Conservation (phyloP, 2,329 filamentous ascomycete species). For the Colletotrichum sp. region DNA sequence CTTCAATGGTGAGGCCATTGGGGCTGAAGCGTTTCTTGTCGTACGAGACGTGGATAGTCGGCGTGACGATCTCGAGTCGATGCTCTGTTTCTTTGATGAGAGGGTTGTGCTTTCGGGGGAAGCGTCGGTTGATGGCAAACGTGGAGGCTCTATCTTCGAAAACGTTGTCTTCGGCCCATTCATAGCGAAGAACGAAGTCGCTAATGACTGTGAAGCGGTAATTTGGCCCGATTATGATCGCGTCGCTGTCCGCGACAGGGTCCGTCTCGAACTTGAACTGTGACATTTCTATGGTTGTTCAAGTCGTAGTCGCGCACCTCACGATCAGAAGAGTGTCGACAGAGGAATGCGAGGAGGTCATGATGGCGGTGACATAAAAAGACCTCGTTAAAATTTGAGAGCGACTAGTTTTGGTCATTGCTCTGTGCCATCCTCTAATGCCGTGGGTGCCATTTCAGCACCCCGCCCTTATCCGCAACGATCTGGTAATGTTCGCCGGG, state of each 20-base stretch:
- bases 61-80: background rate
- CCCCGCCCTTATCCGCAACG: background rate
- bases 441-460: background rate
- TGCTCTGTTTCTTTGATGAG: background rate
- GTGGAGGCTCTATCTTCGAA: background rate
- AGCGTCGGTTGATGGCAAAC: background rate
- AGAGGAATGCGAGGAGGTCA: rapidly evolving
- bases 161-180: background rate
- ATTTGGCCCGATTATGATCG: background rate
- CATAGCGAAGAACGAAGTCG: background rate
- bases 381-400: background rate
- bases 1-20: background rate
- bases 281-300: background rate
- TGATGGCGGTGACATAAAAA: background rate
- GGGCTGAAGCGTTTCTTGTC: background rate
- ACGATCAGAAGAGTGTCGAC: rapidly evolving
- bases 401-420: background rate
- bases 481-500: background rate
- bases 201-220: background rate
- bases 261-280: background rate
- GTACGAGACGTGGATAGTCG: background rate
- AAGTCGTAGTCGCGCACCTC: background rate
- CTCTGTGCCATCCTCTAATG: background rate
- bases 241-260: background rate
- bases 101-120: background rate